Evolutionary conservation across 192 early-diverging fungal species (phyloP).

Genomic region (Pilobolus umbonatus): DNA sequence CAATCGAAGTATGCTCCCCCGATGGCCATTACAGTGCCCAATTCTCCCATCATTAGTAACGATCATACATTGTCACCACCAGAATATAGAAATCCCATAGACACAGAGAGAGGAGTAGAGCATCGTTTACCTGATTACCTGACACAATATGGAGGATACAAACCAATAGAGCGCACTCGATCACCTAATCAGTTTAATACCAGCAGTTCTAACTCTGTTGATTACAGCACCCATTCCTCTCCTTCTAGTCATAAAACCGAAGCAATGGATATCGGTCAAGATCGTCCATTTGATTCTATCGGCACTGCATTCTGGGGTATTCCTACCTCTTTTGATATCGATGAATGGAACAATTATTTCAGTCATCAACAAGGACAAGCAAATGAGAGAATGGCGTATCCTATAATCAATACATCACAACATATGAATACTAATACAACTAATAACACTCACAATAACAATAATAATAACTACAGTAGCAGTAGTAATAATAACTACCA

Average conservation of each 20-base stretch:
- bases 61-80: no score
- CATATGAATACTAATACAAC: no score
- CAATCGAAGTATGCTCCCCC: slow-evolving; percentile 1
- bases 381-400: no score
- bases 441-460: no score
- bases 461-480: no score
- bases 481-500: no score
- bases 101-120: background rate
- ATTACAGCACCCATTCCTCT: background rate
- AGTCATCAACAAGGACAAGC: slow-evolving; percentile 22
- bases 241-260: no score
- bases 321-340: slow-evolving; percentile 28
- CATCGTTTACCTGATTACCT: background rate
- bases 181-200: background rate
- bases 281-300: slow-evolving; percentile 27
- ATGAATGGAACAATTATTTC: slow-evolving; percentile 36
- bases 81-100: background rate
- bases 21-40: slow-evolving; percentile 25
- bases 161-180: no score
- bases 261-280: no score
- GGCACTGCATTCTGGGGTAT: slow-evolving; percentile 35
- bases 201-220: background rate
- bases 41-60: slow-evolving; percentile 16
- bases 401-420: no score
- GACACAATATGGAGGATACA: background rate